Evolutionary conservation across 2,329 filamentous ascomycete species (phyloP).

Genomic region (Aspergillus pseudotamarii): DNA sequence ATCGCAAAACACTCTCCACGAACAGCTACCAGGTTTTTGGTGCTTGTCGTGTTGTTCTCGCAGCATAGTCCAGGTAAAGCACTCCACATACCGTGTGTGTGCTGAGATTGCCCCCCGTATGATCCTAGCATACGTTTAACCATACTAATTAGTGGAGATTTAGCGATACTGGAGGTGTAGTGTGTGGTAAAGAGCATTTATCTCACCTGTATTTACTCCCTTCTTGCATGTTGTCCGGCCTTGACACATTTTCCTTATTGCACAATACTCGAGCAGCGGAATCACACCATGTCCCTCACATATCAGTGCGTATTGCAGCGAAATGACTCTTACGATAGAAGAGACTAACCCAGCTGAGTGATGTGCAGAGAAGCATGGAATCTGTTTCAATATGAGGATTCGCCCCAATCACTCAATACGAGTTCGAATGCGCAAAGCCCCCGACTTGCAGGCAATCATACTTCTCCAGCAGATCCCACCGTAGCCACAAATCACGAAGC

Average conservation of each 20-base stretch:
- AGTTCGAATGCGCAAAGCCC: neutral
- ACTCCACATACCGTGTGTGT: neutral
- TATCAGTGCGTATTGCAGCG: neutral
- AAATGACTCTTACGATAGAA: neutral
- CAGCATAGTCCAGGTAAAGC: neutral
- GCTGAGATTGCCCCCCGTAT: neutral
- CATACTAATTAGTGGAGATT: neutral
- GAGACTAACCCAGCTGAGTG: neutral
- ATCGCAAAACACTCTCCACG: neutral
- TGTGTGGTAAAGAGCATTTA: too few species aligned
- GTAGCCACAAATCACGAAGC: neutral
- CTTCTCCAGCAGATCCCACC: neutral
- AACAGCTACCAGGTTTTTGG: neutral
- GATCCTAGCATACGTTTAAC: neutral
- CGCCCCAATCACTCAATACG: neutral
- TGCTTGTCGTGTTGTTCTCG: too few species aligned
- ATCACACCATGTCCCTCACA: neutral
- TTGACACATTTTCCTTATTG: neutral
- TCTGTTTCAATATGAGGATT: neutral
- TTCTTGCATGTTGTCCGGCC: too few species aligned
- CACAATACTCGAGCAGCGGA: neutral
- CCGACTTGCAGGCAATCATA: neutral
- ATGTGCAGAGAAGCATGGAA: neutral
- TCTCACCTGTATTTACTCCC: too few species aligned
- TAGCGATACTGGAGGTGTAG: neutral